Conservation (phyloP, 805 yeast species). For the Scheffersomyces stipitis region DNA sequence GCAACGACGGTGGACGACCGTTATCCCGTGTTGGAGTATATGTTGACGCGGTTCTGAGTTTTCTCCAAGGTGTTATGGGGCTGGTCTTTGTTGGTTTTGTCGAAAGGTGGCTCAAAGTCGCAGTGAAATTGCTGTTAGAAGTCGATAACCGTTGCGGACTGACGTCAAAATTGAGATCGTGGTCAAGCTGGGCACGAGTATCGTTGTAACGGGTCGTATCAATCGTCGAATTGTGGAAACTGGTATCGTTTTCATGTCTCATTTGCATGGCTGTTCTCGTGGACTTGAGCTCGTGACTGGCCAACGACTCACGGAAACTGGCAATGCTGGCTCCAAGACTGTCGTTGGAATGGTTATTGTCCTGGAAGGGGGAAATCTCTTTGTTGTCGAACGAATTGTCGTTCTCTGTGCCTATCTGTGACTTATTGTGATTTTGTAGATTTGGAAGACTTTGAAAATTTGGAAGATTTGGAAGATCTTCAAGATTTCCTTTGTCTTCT, state of each 20-base stretch:
- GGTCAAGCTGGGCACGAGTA: constrained; percentile 22
- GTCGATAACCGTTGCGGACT: constrained; percentile 5
- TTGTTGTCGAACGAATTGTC: neutral
- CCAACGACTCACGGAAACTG: neutral
- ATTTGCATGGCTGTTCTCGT: neutral
- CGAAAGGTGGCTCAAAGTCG: constrained; percentile 9
- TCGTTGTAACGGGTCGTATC: constrained; percentile 16
- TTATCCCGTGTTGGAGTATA: constrained; percentile 7
- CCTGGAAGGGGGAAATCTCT: neutral
- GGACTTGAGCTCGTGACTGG: neutral
- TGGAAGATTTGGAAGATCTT: neutral
- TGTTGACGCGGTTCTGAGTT: constrained; percentile 18
- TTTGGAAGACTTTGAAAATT: too few species aligned
- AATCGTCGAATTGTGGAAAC: constrained; percentile 12
- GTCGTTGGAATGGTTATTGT: neutral
- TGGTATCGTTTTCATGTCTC: neutral
- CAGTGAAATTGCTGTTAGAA: constrained; percentile 5
- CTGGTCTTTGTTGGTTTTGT: constrained; percentile 7
- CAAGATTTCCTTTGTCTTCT: neutral
- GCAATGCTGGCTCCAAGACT: neutral
- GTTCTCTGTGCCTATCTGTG: too few species aligned
- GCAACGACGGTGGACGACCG: constrained; percentile 1
- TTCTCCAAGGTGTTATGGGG: constrained; percentile 22
- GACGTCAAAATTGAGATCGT: constrained; percentile 17
- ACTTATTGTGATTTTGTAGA: too few species aligned